These are phyloP conservation scores for Fusarium oligoseptatum DNA, from an alignment of 2,329 filamentous ascomycete species.

Conservation along the genomic window DNA sequence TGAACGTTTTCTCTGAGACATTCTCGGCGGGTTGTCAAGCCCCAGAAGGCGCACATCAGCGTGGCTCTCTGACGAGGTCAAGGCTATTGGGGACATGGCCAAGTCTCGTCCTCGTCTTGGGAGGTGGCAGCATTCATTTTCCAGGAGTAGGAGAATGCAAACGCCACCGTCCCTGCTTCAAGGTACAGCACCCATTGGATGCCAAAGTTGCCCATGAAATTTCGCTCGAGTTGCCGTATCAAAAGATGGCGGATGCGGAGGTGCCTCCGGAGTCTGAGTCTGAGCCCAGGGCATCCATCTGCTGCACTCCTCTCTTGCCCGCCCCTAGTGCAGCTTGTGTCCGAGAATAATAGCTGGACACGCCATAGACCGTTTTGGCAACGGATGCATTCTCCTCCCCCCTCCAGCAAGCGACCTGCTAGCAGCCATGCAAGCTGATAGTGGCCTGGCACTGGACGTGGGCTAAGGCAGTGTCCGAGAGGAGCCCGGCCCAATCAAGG, in stretches of 20 bases:
- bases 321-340: background rate
- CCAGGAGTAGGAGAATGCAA: slow-evolving; percentile 34
- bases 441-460: slow-evolving; percentile 11
- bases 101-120: slow-evolving; percentile 19
- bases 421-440: slow-evolving; percentile 13
- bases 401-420: background rate
- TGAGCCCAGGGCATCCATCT: slow-evolving; percentile 3
- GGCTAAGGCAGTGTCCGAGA: slow-evolving; percentile 20
- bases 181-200: slow-evolving; percentile 19
- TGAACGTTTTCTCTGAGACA: slow-evolving; percentile 11
- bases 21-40: slow-evolving; percentile 16
- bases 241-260: slow-evolving; percentile 4
- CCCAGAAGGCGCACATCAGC: slow-evolving; percentile 21
- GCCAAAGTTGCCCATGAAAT: slow-evolving; percentile 7
- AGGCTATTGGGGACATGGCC: slow-evolving; percentile 19
- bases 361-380: slow-evolving; percentile 11
- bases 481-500: slow-evolving; percentile 24
- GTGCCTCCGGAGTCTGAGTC: slow-evolving; percentile 3
- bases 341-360: background rate
- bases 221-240: background rate
- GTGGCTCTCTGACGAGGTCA: slow-evolving; percentile 24
- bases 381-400: background rate
- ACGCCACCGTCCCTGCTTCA: slow-evolving; percentile 42
- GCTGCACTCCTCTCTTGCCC: background rate
- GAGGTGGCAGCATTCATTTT: slow-evolving; percentile 19